A percentile compares a stretch with the other conserved stretches of the same genome.
These are phyloP conservation scores for Exophiala dermatitidis DNA, from an alignment of 2,329 filamentous ascomycete species.

Conservation along the genomic window DNA sequence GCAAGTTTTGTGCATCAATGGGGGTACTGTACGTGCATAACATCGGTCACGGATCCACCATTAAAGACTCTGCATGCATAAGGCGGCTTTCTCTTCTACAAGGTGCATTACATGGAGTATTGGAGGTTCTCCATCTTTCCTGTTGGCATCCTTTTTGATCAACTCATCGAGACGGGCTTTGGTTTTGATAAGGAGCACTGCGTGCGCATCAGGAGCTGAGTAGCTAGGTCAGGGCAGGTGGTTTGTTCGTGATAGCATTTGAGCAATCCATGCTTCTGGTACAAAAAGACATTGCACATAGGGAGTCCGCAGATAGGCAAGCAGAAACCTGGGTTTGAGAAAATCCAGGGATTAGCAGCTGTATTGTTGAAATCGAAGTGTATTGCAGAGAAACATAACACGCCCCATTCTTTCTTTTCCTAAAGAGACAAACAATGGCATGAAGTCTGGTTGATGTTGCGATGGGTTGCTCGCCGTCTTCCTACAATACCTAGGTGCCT, in stretches of 20 bases:
- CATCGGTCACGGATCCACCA: too few relatives aligned
- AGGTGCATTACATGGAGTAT: background rate
- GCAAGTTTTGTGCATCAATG: background rate
- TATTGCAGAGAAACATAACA: background rate
- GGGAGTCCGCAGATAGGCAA: background rate
- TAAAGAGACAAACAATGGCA: too few relatives aligned
- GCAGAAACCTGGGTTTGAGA: background rate
- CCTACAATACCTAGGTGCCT: too few relatives aligned
- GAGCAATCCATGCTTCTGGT: background rate
- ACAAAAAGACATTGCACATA: background rate
- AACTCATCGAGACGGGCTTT: background rate
- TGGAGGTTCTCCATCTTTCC: background rate
- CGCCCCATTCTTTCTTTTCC: background rate
- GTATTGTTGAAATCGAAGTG: background rate
- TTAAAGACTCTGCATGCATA: too few relatives aligned
- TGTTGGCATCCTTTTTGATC: background rate
- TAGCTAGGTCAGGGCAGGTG: background rate
- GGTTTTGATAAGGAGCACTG: background rate
- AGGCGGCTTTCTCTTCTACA: background rate
- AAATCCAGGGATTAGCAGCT: background rate
- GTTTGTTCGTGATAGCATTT: background rate
- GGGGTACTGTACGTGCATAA: background rate
- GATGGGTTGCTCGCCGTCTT: too few relatives aligned
- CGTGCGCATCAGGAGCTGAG: background rate
- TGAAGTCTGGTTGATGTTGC: too few relatives aligned